Conservation (phyloP, 1,284 basidiomycete species). For the Ustilago hordei region DNA sequence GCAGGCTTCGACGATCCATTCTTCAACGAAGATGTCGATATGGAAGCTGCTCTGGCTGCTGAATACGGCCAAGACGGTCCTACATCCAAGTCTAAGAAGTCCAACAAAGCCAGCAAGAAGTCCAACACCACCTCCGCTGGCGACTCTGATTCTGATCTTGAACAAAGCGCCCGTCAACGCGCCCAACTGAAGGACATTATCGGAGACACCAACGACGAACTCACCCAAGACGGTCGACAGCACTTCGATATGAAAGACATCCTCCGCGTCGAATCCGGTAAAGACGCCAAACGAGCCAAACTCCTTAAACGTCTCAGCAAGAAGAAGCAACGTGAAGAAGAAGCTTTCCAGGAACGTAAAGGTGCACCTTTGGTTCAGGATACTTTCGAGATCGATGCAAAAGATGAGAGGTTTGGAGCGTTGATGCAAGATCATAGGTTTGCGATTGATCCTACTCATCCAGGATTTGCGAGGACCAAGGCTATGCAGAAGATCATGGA, state of each 20-base stretch:
- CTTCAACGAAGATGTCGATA: slow-evolving; percentile 71
- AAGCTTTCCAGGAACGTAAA: slow-evolving; percentile 67
- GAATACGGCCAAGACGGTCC: slow-evolving; percentile 71
- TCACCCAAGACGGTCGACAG: slow-evolving; percentile 62
- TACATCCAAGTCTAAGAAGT: slow-evolving; percentile 26
- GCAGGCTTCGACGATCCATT: slow-evolving; percentile 74
- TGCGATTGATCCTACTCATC: slow-evolving; percentile 95
- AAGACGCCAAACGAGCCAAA: slow-evolving; percentile 66
- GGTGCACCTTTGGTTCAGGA: slow-evolving; percentile 65
- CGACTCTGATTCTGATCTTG: slow-evolving; percentile 18
- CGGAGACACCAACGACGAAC: slow-evolving; percentile 54
- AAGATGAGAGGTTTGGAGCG: slow-evolving; percentile 87
- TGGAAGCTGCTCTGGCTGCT: slow-evolving; percentile 62
- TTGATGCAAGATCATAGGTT: slow-evolving; percentile 90
- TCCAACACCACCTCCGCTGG: not conserved
- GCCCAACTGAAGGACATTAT: slow-evolving; percentile 49
- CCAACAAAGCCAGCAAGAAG: slow-evolving; percentile 16
- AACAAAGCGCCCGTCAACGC: slow-evolving; percentile 28
- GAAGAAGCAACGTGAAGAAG: slow-evolving; percentile 53
- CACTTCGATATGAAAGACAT: slow-evolving; percentile 95
- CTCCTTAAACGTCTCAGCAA: slow-evolving; percentile 49
- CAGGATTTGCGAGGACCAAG: slow-evolving; percentile 71
- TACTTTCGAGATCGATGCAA: slow-evolving; percentile 82
- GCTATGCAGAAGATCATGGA: slow-evolving; percentile 65
- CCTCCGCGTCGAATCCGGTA: slow-evolving; percentile 82